Conservation (phyloP, 148 eudicot genomes). For the Talinum fruticosum region DNA sequence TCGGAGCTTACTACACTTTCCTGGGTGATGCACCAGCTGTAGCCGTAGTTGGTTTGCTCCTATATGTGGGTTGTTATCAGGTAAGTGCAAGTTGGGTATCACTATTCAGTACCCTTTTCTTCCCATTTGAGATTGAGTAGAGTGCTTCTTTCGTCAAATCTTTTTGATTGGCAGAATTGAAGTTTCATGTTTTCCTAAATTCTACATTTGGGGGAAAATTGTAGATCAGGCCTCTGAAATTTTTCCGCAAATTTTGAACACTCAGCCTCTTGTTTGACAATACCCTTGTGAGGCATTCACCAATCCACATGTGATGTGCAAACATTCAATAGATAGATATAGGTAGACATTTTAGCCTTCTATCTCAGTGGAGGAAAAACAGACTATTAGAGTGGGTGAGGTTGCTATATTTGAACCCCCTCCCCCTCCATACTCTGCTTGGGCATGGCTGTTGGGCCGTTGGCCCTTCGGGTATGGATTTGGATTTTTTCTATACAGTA, state of each 20-base stretch:
- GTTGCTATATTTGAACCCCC: no score
- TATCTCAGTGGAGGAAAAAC: neutral
- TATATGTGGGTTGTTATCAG: constrained; percentile 97
- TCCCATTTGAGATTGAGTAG: neutral
- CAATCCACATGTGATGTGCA: neutral
- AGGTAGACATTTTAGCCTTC: neutral
- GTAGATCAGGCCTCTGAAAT: neutral
- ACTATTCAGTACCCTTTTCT: neutral
- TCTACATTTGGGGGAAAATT: neutral
- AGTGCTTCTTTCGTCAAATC: neutral
- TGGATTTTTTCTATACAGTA: no score
- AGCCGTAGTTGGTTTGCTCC: constrained; percentile 78
- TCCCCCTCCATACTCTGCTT: no score
- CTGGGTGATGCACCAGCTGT: constrained; percentile 67
- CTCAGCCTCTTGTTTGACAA: neutral
- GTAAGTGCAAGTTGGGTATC: constrained; percentile 31
- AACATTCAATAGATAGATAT: neutral
- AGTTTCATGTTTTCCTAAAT: neutral
- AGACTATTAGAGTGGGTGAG: neutral
- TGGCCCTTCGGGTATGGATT: no score
- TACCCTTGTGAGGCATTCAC: neutral
- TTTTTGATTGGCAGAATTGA: neutral
- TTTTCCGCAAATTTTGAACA: neutral
- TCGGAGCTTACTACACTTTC: constrained; percentile 90
- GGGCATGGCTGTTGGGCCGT: no score